Conservation (phyloP, 177 flowering plant genomes). For the Vitis hybrid region DNA sequence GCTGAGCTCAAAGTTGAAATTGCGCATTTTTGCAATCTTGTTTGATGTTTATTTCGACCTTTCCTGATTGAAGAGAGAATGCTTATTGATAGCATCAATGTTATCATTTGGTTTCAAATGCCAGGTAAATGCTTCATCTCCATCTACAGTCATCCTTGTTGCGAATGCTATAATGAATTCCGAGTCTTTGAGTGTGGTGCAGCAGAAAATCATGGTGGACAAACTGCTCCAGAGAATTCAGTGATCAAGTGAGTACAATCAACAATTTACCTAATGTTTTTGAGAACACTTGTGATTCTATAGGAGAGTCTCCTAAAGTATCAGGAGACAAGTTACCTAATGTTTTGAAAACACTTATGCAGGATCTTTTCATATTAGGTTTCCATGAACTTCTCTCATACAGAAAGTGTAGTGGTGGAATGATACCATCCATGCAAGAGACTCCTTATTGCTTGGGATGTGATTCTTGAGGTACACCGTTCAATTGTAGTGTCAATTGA, state of each 20-base stretch:
- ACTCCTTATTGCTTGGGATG: too few species aligned
- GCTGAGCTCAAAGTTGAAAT: neutral
- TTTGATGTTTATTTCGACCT: neutral
- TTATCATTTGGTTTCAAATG: slow-evolving; percentile 1
- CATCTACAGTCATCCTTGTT: slow-evolving; percentile 62
- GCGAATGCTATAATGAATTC: slow-evolving; percentile 81
- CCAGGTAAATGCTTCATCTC: slow-evolving; percentile 81
- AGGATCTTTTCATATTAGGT: too few species aligned
- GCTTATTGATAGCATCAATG: neutral
- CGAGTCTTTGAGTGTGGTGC: slow-evolving; percentile 58
- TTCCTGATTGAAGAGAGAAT: neutral
- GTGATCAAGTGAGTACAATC: slow-evolving; percentile 11
- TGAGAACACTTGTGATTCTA: too few species aligned
- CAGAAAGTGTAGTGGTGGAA: too few species aligned
- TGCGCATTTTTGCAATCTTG: too few species aligned
- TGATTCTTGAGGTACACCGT: too few species aligned
- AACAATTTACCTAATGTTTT: neutral
- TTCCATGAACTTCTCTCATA: too few species aligned
- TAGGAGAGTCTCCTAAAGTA: too few species aligned
- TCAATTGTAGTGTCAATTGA: too few species aligned
- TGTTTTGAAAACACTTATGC: too few species aligned
- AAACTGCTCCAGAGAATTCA: slow-evolving; percentile 63
- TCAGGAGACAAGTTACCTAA: too few species aligned
- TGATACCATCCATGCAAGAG: too few species aligned
- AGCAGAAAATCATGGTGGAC: slow-evolving; percentile 83